Conservation (phyloP, 2,329 filamentous ascomycete species). For the Daldinia eschscholtzii region DNA sequence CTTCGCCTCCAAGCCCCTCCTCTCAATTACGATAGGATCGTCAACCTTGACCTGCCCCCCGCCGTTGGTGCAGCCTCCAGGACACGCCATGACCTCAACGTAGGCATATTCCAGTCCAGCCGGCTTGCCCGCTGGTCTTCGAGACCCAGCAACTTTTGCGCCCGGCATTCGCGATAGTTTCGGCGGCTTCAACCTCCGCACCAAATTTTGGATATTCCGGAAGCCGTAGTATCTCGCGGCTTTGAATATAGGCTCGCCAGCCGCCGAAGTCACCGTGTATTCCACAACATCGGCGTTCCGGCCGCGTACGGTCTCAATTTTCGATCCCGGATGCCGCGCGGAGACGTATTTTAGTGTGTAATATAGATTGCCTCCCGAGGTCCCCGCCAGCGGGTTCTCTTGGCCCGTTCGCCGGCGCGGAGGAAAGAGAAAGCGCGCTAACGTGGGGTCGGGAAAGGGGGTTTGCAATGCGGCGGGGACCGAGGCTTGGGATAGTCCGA, state of each 20-base stretch:
- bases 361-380: conserved; percentile 89
- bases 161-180: conserved; percentile 84
- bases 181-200: conserved; percentile 88
- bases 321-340: conserved; percentile 76
- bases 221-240: conserved; percentile 97
- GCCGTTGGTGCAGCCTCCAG: conserved; percentile 98
- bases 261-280: conserved; percentile 74
- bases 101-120: conserved; percentile 81
- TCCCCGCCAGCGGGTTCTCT: conserved; percentile 72
- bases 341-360: conserved; percentile 84
- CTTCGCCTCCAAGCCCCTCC: conserved; percentile 63
- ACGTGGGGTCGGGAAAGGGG: conserved; percentile 77
- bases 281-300: conserved; percentile 93
- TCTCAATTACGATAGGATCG: conserved; percentile 73
- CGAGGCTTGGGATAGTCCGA: conserved; percentile 72
- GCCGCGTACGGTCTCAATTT: conserved; percentile 78
- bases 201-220: conserved; percentile 97
- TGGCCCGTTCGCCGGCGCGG: conserved; percentile 55
- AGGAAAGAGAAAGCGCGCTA: conserved; percentile 82
- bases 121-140: conserved; percentile 64
- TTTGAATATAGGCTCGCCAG: conserved; percentile 74
- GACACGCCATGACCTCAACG: conserved; percentile 98
- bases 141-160: conserved; percentile 70
- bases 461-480: conserved; percentile 60
- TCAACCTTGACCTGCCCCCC: conserved; percentile 94